Evolutionary conservation across 306 rosid species (phyloP), one percentile per base, ranked within the genome.

Genomic region (Inga oerstediana): DNA sequence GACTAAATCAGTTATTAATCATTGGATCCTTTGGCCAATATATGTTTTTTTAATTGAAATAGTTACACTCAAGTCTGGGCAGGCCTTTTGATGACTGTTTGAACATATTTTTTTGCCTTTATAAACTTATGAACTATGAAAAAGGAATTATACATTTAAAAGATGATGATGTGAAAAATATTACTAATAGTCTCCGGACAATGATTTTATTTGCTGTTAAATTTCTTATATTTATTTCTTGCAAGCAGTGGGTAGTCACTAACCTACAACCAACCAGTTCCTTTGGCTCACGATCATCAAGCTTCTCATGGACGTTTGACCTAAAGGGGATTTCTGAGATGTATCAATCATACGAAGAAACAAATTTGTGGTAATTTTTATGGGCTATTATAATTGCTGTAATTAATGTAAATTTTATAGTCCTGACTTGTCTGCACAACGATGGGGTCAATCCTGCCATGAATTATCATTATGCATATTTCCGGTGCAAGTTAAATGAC

Each of bases 321-420:
- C 92, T 93, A 82, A 86, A 80, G 81, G 99, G 99, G 71, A 93
- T 96, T 54, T 79, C 93, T 44, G 98, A 96, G 81, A 87, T 96
- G 98, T 94, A 92, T 88, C 90, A 80, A 76, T 93, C 99, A 72
- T 96, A 96, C 41, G 99, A 96, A 89, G 98, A 92, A 72, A 86
- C 97, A 81, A 94, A 94, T 85, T 74, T 93, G 81, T 96, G 99
- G 99, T 93, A 93, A 45, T 30, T 54, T 34, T 67, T 68, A 70
- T 61, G 54, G 80, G 74, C 78, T 71, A 5, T 80, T 75, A 79
- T 72, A 56, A 76, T 41, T 58, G 51, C 79, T 22, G 61, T 71
- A 27, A 41, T 72, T 44, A 80, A 32, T 34, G 77, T 70, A 39
- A 79, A 74, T 45, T 44, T 56, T 65, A 65, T 82, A 10, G 3